Evolutionary conservation across 1,284 basidiomycete genomes (phyloP).

Genomic region (Tilletia walkeri): DNA sequence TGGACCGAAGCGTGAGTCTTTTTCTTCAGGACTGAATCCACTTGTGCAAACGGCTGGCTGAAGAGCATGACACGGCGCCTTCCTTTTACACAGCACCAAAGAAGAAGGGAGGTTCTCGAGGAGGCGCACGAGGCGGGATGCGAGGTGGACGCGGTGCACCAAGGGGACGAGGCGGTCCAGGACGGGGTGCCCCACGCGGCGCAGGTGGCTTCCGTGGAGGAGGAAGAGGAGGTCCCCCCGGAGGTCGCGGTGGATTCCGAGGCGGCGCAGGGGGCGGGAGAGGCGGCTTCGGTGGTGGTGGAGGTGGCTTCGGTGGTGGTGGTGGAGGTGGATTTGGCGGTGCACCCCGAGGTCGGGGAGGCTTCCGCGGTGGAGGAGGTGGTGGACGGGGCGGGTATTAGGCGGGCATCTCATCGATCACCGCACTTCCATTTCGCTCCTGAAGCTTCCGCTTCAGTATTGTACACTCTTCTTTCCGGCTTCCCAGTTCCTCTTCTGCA

Average conservation of each 20-base stretch:
- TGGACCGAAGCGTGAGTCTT: constrained; percentile 32
- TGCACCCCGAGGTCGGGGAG: constrained; percentile 29
- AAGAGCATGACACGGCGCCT: too few species aligned
- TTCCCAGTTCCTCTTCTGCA: too few species aligned
- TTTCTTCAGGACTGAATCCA: too few species aligned
- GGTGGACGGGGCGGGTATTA: constrained; percentile 35
- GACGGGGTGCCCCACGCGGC: constrained; percentile 24
- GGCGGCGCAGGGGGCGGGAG: constrained; percentile 24
- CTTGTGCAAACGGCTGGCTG: neutral
- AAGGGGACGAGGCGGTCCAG: constrained; percentile 18
- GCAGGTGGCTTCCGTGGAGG: constrained; percentile 34
- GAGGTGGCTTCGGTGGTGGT: constrained; percentile 15
- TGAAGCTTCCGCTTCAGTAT: neutral
- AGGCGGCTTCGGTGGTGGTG: constrained; percentile 20
- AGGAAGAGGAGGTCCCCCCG: constrained; percentile 24
- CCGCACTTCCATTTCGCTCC: neutral
- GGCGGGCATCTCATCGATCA: neutral
- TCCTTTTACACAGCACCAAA: constrained; percentile 20
- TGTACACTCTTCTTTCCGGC: too few species aligned
- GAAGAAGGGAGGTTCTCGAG: constrained; percentile 22
- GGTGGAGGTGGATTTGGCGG: constrained; percentile 25
- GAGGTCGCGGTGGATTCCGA: constrained; percentile 21
- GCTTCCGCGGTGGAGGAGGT: neutral
- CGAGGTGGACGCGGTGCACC: constrained; percentile 19
- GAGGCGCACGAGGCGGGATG: constrained; percentile 23